Base-by-base conservation (phyloP, 2,329 filamentous ascomycete genomes). In the Ceratocystis papillata region DNA sequence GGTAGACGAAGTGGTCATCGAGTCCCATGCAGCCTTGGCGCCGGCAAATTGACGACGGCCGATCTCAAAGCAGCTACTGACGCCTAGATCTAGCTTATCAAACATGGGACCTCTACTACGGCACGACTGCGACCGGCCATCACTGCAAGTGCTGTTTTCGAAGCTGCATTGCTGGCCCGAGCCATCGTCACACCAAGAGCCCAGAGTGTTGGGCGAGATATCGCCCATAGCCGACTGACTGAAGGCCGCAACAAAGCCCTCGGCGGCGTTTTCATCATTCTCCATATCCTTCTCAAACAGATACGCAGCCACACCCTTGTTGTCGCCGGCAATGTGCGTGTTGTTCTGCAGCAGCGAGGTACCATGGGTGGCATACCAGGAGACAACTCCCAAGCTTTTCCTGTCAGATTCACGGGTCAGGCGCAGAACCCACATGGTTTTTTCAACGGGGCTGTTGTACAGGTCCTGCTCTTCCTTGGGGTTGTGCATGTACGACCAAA, bases 331-430 rank as follows among this genome's bases (percentile, higher is more conserved):
- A 63, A 94, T 84, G 15, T 96, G 80, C 0, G 91, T 96, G 76
- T 96, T 96, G 76, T 96, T 96, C 65, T 89, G 88, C 28, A 92
- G 84, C 75, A 96, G 83, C 0, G 90, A 96, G 0, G 93, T 97
- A 60, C 92, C 92, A 74, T 97, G 93, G 0, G 92, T 89, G 2
- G 93, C 85, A 74, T 93, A 96, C 89, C 92, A 97, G 17, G 90
- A 94, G 67, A 97, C 76, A 0, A 95, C 79, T 12, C 90, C 92
- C 53, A 90, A 83, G 67, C 87, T 87, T 76, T 90, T 91, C 61
- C 82, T 80, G 72, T 94, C 89, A 0, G 83, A 87, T 8, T 83
- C 82, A 46, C 89, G 83, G 70, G 85, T 84, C 73, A 96, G 92
- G 68, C 86, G 87, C 33, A 96, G 79, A 50, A 96, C 77, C 0